Base-by-base conservation (phyloP, 257 asterid species). In the Datura wrightii region DNA sequence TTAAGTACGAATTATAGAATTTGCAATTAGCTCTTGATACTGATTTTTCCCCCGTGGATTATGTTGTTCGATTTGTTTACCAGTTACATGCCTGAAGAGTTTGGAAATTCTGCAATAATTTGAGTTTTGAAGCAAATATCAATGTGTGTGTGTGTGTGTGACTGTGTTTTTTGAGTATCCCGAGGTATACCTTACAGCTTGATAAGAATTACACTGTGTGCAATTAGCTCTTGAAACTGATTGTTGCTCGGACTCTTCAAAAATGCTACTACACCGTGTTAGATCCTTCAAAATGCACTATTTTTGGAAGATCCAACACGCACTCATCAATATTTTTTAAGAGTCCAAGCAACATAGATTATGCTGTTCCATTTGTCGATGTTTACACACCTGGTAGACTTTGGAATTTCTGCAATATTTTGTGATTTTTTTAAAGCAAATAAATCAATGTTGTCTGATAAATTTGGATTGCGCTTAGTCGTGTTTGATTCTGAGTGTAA, bases 121-220 rank as follows among this genome's bases (percentile, higher is more conserved):
- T 71, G 18, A 71, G 18, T 44, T 13, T 74, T 46, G 19, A 46
- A 46, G 42, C 3, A 74, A 72, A 24, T 19, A 50, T 48, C 81
- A n/a, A 3, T 10, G 41, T n/a, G 39, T 5, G 39, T 44, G 7
- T 71, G 55, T 6, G 10, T 80, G 79, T 63, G 31, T 88, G 48
- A 8, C 13, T 19, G 16, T 63, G 9, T 59, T 2, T 71, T 71
- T 44, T 5, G 79, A 71, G 56, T 41, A 70, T 70, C 79, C n/a
- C 10, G 39, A 72, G n/a, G 58, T 72, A 72, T 18, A 71, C 52
- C 78, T 55, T 52, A 76, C 56, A 48, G 56, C 1, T 69, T 71
- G 0, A 4, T 60, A 60, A 3, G 67, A 39, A 39, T 39, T 39
- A 39, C 31, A 24, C n/a, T n/a, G 3, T 59, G 4, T 34, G 72